Evolutionary conservation across 768 basidiomycete species (phyloP), one percentile per base, ranked within the genome.

Genomic region (Tricholoma terreum): DNA sequence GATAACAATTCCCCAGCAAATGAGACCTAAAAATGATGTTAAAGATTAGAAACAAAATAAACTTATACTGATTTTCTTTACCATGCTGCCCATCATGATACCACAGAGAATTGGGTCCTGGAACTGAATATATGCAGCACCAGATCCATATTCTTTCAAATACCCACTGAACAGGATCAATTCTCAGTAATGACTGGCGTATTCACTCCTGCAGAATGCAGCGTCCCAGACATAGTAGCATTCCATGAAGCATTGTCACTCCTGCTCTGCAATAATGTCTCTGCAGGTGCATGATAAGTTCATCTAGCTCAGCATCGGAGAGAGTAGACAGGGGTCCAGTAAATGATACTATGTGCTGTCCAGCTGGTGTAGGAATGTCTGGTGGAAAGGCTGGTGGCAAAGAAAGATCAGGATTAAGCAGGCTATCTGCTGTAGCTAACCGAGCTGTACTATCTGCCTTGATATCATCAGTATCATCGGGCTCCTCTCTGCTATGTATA

Each of bases 1-100:
- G 11, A 68, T 69, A 5, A 75, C 65, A 52, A 75, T 63, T 10
- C 65, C 60, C 69, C 69, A 75, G 0, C 64, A 49, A 15, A 73
- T 73, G 0, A 75, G 58, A 8, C 68, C 73, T 73, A 17, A n/a
- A 36, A 12, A 36, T n/a, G n/a, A n/a, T n/a, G 34, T 11, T 24
- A 27, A 14, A 4, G 40, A 31, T 56, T 14, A 9, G 31, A 51
- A 10, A 49, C 35, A n/a, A 7, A n/a, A n/a, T n/a, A n/a, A n/a
- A n/a, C n/a, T n/a, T n/a, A 6, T 27, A 27, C 6, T 6, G 3
- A 27, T 27, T 2, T 27, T 6, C 24, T 3, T 17, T 52, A 74
- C 73, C 66, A 62, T 74, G 74, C 43, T 74, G 72, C 0, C 74
- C 71, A 60, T 75, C 72, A 62, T 74, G 69, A 54, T 75, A 71